Evolutionary conservation across 441 rosid species (phyloP).

Genomic region (Corymbia calophylla): DNA sequence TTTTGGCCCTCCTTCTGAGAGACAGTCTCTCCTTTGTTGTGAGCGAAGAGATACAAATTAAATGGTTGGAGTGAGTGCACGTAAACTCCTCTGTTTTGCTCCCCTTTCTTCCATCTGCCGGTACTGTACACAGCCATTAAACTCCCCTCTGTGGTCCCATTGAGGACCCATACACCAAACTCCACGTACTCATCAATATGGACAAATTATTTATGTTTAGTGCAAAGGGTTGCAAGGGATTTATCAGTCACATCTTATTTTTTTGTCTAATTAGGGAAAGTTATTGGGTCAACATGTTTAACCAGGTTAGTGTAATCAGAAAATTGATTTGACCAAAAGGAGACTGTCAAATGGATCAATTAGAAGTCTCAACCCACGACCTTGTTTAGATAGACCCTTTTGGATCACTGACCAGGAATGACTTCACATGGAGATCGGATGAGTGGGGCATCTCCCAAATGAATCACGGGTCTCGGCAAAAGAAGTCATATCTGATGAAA

Average conservation of each 20-base stretch:
- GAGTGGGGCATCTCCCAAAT: background rate
- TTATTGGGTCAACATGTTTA: background rate
- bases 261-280: background rate
- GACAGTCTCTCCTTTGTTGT: conserved; percentile 22
- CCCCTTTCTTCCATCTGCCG: conserved; percentile 46
- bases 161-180: conserved; percentile 15
- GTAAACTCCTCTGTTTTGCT: conserved; percentile 26
- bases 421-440: background rate
- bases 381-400: background rate
- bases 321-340: background rate
- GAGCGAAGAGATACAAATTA: conserved; percentile 33
- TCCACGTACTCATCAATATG: conserved; percentile 15
- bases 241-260: background rate
- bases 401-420: background rate
- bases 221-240: background rate
- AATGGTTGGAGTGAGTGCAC: conserved; percentile 52
- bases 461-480: background rate
- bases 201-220: background rate
- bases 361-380: background rate
- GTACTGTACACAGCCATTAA: conserved; percentile 27
- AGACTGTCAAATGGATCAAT: background rate
- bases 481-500: background rate
- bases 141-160: conserved; percentile 37
- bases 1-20: background rate
- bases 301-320: background rate